A percentile compares a stretch with the other conserved stretches of the same genome.
phyloP scores from a whole-genome alignment of 2,329 filamentous ascomycete genomes.

The Elsinoe arachidis region DNA sequence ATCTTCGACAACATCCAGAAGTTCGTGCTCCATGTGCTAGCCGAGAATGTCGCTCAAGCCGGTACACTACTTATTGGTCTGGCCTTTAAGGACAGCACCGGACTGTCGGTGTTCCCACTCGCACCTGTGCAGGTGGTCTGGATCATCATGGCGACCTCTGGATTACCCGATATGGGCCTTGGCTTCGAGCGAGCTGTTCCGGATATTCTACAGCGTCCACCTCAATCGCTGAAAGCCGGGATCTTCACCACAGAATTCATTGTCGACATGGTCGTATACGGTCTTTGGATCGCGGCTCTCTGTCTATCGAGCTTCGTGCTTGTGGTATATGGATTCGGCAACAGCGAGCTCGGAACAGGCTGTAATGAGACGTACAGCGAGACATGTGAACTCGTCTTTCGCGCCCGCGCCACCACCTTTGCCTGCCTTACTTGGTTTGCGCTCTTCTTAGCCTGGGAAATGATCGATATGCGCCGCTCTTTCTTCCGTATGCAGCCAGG shows the following conservation, averaged over 20 bases:
- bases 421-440: conserved; percentile 68
- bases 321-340: conserved; percentile 54
- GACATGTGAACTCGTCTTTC: conserved; percentile 56
- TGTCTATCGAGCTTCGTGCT: conserved; percentile 54
- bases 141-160: conserved; percentile 91
- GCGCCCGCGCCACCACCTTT: conserved; percentile 66
- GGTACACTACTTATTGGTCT: conserved; percentile 71
- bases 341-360: conserved; percentile 36
- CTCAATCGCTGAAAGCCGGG: conserved; percentile 58
- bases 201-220: conserved; percentile 72
- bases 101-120: conserved; percentile 72
- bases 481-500: conserved; percentile 67
- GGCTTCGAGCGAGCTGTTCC: conserved; percentile 67
- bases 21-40: conserved; percentile 70
- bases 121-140: conserved; percentile 80
- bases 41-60: conserved; percentile 76
- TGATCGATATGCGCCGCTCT: conserved; percentile 61
- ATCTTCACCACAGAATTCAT: conserved; percentile 73
- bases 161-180: conserved; percentile 78
- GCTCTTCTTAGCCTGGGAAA: conserved; percentile 70
- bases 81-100: conserved; percentile 61
- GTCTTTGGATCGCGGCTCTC: conserved; percentile 65
- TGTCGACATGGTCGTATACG: conserved; percentile 71
- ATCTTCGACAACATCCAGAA: conserved; percentile 87
- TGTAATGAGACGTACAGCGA: conserved; percentile 53